Base-by-base conservation (phyloP, 176 grass and related monocot species). In the Oropetium thomaeum region DNA sequence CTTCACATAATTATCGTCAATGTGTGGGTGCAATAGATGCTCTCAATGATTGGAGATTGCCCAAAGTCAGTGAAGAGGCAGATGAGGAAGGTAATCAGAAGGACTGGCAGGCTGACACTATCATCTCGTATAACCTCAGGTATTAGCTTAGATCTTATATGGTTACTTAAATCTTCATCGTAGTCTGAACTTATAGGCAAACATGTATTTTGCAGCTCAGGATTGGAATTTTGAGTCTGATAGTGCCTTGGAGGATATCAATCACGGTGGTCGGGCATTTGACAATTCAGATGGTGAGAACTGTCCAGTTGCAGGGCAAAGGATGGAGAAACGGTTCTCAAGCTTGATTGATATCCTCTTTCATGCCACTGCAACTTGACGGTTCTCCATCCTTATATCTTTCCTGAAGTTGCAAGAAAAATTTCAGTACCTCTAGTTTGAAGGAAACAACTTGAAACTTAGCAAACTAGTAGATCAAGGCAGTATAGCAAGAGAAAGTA, bases 111-210 rank as follows among this genome's bases (percentile, higher is more conserved):
- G 49, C 19, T 70, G 74, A 69, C 45, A 82, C 80, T 87, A 44
- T 88, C 92, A 38, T 89, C 80, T 82, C 80, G 12, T 82, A 64
- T 65, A 82, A 84, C 89, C 17, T 92, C 89, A 53, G 89, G 83
- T 96, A 87, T 35, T 58, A 59, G n/a, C 28, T 40, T 71, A 69
- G 58, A 76, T 60, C 58, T 83, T 34, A 74, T 62, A 8, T 51
- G 48, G 37, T 70, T 64, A 34, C 11, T 82, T 31, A 53, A 28
- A 74, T 74, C 11, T 79, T 78, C 45, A 66, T 51, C 32, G 35
- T 61, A 68, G 44, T 65, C 30, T 79, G 33, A 53, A 73, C 27
- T 73, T 69, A 37, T 28, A 37, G 41, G 62, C 19, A 53, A 62
- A 68, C 13, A 8, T 87, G n/a, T 52, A 34, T 78, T 31, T 65